These are phyloP conservation scores for Penstemon davidsonii DNA, from an alignment of 257 asterid species.

Conservation along the genomic window DNA sequence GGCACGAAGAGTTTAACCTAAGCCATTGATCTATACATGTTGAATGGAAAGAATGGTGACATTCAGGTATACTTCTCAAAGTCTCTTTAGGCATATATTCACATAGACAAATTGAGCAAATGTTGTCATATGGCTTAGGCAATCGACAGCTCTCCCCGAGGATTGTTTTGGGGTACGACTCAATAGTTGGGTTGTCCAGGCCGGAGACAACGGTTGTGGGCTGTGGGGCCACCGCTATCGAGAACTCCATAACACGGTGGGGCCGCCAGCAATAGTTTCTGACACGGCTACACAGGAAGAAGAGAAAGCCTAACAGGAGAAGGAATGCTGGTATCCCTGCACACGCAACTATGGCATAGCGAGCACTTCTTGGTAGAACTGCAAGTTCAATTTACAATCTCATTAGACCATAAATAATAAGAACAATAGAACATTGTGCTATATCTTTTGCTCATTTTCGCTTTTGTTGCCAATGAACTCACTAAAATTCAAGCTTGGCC, in stretches of 20 bases:
- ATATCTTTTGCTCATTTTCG: not conserved
- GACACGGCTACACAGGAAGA: conserved; percentile 32
- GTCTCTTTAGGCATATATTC: conserved; percentile 56
- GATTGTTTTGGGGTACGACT: conserved; percentile 51
- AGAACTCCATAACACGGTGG: conserved; percentile 33
- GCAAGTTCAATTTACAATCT: not conserved
- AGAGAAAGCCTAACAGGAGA: conserved; percentile 36
- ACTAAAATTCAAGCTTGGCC: no score
- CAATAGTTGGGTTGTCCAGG: conserved; percentile 45
- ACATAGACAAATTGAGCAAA: conserved; percentile 48
- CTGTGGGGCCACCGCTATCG: conserved; percentile 27
- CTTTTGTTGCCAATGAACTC: no score
- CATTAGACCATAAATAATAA: not conserved
- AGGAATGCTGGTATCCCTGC: conserved; percentile 50
- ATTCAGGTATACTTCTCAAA: conserved; percentile 50
- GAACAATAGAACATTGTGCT: not conserved
- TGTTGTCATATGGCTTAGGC: conserved; percentile 43
- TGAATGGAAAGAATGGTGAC: conserved; percentile 55
- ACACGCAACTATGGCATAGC: conserved; percentile 42
- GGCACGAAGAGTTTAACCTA: conserved; percentile 48
- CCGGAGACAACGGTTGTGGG: conserved; percentile 20
- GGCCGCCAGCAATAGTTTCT: conserved; percentile 21
- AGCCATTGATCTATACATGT: conserved; percentile 66
- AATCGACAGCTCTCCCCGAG: conserved; percentile 55
- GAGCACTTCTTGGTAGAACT: conserved; percentile 46